A percentile compares a stretch with the other conserved stretches of the same genome.
Evolutionary conservation across 257 asterid genomes (phyloP).

Genomic region (Nicotiana obtusifolia): DNA sequence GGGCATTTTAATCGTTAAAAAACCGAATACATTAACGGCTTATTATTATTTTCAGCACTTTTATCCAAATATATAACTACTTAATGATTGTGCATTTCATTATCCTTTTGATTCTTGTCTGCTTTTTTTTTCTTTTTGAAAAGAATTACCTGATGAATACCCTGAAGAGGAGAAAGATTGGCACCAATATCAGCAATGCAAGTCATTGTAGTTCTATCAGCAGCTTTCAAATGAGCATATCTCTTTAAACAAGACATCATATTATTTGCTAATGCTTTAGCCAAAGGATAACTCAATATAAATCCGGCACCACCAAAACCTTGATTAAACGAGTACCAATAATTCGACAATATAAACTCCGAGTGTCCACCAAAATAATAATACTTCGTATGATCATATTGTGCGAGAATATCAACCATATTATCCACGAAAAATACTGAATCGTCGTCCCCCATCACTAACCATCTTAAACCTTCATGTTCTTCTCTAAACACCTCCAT

Average conservation of each 20-base stretch:
- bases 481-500: conserved; percentile 48
- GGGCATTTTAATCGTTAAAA: not conserved
- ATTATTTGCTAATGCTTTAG: conserved; percentile 38
- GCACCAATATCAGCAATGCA: conserved; percentile 69
- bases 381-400: conserved; percentile 40
- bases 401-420: conserved; percentile 36
- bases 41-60: not conserved
- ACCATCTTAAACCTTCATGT: conserved; percentile 37
- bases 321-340: conserved; percentile 41
- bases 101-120: too few relatives aligned
- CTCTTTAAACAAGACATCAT: conserved; percentile 46
- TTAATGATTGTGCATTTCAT: not conserved
- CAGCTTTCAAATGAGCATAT: conserved; percentile 27
- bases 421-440: conserved; percentile 56
- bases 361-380: conserved; percentile 49
- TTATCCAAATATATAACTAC: not conserved
- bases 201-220: conserved; percentile 42
- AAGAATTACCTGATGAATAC: conserved; percentile 50
- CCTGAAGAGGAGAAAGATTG: conserved; percentile 39
- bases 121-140: not conserved
- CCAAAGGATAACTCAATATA: conserved; percentile 50
- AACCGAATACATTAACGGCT: not conserved
- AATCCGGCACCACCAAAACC: conserved; percentile 78
- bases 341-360: conserved; percentile 43
- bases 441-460: conserved; percentile 81